These are phyloP conservation scores for Pascua guehoae DNA, from an alignment of 1,284 basidiomycete genomes.

Conservation along the genomic window DNA sequence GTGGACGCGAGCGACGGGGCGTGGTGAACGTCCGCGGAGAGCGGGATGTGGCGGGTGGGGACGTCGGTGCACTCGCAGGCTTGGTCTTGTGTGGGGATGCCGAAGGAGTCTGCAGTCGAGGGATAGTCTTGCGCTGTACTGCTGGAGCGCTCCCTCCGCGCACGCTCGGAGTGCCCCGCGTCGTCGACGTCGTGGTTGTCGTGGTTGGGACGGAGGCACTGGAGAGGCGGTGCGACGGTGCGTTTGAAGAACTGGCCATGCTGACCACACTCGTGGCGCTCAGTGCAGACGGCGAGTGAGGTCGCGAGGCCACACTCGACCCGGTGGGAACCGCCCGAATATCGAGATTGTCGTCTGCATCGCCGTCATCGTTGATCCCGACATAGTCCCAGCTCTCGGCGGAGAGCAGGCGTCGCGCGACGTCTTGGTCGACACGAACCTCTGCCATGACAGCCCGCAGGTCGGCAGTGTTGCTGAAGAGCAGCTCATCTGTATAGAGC, in stretches of 20 bases:
- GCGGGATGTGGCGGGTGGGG: slow-evolving; percentile 25
- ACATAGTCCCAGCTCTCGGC: slow-evolving; percentile 17
- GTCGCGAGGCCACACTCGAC: slow-evolving; percentile 21
- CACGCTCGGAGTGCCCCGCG: too few relatives aligned
- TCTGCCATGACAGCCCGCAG: slow-evolving; percentile 28
- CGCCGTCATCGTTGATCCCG: slow-evolving; percentile 6
- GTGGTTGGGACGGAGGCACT: too few relatives aligned
- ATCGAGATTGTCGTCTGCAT: slow-evolving; percentile 6
- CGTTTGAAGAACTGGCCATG: too few relatives aligned
- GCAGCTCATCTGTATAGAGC: slow-evolving; percentile 65
- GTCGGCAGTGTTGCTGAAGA: slow-evolving; percentile 54
- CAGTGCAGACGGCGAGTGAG: not conserved
- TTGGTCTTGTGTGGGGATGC: too few relatives aligned
- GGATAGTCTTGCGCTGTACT: too few relatives aligned
- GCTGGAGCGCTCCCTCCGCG: too few relatives aligned
- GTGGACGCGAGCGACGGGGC: slow-evolving; percentile 35
- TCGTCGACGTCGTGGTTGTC: too few relatives aligned
- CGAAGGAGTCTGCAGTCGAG: too few relatives aligned
- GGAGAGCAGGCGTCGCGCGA: slow-evolving; percentile 9
- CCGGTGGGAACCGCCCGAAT: slow-evolving; percentile 23
- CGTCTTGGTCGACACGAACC: slow-evolving; percentile 19
- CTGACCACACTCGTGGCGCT: not conserved
- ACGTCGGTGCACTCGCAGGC: slow-evolving; percentile 23
- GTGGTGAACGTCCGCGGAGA: slow-evolving; percentile 4
- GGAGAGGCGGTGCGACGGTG: too few relatives aligned